Conservation (phyloP, 2,329 filamentous ascomycete species). For the Ophiostoma angusticollis region DNA sequence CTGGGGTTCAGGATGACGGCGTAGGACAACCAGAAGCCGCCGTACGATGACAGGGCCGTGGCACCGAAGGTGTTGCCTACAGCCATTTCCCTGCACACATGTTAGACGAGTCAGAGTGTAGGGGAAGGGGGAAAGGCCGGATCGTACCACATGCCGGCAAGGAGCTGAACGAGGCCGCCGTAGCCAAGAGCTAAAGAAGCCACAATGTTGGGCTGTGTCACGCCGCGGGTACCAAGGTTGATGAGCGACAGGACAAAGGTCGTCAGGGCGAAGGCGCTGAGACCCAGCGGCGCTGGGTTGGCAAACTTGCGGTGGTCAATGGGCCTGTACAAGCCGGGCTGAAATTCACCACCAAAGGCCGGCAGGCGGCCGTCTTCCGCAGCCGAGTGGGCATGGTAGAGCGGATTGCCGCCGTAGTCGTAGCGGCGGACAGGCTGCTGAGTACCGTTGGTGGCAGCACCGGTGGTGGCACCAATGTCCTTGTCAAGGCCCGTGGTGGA, state of each 20-base stretch:
- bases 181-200: conserved; percentile 60
- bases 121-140: not conserved
- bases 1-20: conserved; percentile 57
- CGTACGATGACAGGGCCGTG: conserved; percentile 68
- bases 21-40: conserved; percentile 72
- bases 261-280: conserved; percentile 68
- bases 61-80: conserved; percentile 81
- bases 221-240: conserved; percentile 53
- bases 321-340: conserved; percentile 54
- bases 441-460: conserved; percentile 3
- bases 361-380: conserved; percentile 29
- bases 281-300: conserved; percentile 67
- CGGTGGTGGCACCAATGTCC: conserved; percentile 5
- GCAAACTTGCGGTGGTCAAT: conserved; percentile 58
- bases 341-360: conserved; percentile 60
- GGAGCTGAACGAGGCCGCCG: conserved; percentile 64
- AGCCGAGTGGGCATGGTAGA: conserved; percentile 23
- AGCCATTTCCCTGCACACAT: conserved; percentile 58
- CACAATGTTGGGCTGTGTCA: conserved; percentile 51
- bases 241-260: conserved; percentile 67
- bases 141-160: conserved; percentile 79
- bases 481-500: conserved; percentile 8
- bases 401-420: conserved; percentile 28
- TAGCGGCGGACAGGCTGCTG: conserved; percentile 11
- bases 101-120: not conserved